phyloP scores from a whole-genome alignment of 768 basidiomycete genomes.

The Boletus edulis region DNA sequence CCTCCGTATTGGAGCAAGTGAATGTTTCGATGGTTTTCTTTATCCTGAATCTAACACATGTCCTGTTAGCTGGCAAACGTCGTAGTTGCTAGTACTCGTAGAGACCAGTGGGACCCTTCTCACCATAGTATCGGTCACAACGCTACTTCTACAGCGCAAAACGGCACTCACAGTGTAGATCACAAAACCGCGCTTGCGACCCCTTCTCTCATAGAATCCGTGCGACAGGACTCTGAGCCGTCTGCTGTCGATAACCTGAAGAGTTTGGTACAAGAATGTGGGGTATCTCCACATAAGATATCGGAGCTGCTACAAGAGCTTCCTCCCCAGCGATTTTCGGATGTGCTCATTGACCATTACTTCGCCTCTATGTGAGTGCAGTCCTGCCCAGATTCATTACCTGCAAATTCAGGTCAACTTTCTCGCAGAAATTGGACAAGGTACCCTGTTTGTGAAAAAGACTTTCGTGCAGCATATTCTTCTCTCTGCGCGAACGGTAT shows the following conservation, averaged over 20 bases:
- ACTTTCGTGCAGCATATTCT: conserved; percentile 71
- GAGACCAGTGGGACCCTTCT: conserved; percentile 26
- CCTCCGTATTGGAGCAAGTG: conserved; percentile 78
- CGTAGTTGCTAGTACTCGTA: conserved; percentile 41
- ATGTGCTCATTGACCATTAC: conserved; percentile 81
- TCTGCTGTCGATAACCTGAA: conserved; percentile 80
- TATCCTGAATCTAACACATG: conserved; percentile 20
- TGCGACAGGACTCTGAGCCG: conserved; percentile 41
- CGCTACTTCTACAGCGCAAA: conserved; percentile 13
- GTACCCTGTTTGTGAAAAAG: conserved; percentile 84
- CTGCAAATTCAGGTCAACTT: neutral
- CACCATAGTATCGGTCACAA: conserved; percentile 14
- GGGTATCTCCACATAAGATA: conserved; percentile 87
- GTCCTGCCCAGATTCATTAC: neutral
- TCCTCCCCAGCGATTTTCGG: conserved; percentile 71
- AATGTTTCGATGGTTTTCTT: conserved; percentile 25
- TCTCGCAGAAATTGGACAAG: conserved; percentile 82
- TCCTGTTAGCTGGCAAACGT: conserved; percentile 50
- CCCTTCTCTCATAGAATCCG: conserved; percentile 39
- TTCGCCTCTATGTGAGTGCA: conserved; percentile 64
- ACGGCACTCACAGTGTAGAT: conserved; percentile 26
- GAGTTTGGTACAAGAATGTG: conserved; percentile 87
- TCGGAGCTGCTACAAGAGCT: conserved; percentile 87
- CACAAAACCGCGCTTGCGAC: conserved; percentile 26
- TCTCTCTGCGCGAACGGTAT: conserved; percentile 63